Conservation (phyloP, 352 stramenopile species). For the Globisporangium ultimum region DNA sequence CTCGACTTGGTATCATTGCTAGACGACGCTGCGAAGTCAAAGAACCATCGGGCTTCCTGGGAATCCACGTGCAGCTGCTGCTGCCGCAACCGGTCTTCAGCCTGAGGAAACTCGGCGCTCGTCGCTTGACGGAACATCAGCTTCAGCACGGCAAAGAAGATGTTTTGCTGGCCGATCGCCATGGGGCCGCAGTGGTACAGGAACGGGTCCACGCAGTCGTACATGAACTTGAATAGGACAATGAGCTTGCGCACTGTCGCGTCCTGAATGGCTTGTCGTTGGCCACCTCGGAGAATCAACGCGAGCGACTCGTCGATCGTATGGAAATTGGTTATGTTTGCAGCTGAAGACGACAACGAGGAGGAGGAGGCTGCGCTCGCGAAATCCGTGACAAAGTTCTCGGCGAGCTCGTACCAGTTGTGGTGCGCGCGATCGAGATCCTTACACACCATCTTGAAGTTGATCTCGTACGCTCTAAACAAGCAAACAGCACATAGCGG, state of each 20-base stretch:
- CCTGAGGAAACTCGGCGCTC: conserved; percentile 57
- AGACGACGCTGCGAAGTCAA: too few species aligned
- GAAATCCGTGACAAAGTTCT: conserved; percentile 48
- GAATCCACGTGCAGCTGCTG: conserved; percentile 4
- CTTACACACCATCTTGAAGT: conserved; percentile 46
- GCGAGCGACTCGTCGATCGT: conserved; percentile 44
- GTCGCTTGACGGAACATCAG: conserved; percentile 73
- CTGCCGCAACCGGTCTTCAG: conserved; percentile 29
- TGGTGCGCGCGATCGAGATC: conserved; percentile 48
- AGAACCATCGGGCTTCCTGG: conserved; percentile 8
- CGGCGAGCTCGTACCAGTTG: conserved; percentile 52
- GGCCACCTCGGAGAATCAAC: conserved; percentile 3
- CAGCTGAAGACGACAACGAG: conserved; percentile 7
- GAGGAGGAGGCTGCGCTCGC: not conserved
- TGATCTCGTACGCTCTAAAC: conserved; percentile 66
- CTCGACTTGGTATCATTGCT: too few species aligned
- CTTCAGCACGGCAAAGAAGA: conserved; percentile 72
- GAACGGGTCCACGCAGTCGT: conserved; percentile 74
- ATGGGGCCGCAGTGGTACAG: conserved; percentile 74
- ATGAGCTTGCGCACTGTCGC: conserved; percentile 24
- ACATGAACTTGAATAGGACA: conserved; percentile 80
- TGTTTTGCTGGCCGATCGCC: conserved; percentile 71
- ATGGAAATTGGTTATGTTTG: conserved; percentile 26
- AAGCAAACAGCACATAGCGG: conserved; percentile 2
- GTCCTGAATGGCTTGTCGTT: conserved; percentile 13